Percentiles rank a stretch among this genome's conserved stretches.
Evolutionary conservation across 1,284 basidiomycete species (phyloP).

Genomic region (Microbotryum saponariae): DNA sequence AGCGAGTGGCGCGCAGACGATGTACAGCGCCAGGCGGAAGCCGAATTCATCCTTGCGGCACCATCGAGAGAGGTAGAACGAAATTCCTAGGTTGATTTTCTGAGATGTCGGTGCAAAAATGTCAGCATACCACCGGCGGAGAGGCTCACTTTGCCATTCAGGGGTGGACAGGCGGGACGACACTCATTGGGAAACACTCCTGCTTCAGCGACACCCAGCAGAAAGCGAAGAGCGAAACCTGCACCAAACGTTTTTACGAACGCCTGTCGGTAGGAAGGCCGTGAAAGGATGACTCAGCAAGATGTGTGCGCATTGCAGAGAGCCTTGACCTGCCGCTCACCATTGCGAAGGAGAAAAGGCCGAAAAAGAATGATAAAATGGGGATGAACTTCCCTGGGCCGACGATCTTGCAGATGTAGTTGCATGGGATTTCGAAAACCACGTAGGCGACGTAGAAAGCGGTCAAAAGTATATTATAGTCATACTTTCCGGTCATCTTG

Average conservation of each 20-base stretch:
- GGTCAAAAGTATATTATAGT: conserved; percentile 34
- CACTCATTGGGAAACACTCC: background rate
- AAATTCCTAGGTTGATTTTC: conserved; percentile 33
- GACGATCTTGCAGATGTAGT: conserved; percentile 50
- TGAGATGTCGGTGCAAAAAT: conserved; percentile 14
- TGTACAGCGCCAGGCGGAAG: conserved; percentile 35
- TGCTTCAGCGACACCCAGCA: conserved; percentile 38
- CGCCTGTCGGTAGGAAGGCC: background rate
- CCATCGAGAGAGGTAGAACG: conserved; percentile 39
- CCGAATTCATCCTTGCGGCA: conserved; percentile 40
- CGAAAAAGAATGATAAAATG: conserved; percentile 32
- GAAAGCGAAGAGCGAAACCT: conserved; percentile 37
- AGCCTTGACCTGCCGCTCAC: background rate
- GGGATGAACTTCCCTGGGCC: conserved; percentile 45
- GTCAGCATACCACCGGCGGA: background rate
- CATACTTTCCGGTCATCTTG: conserved; percentile 45
- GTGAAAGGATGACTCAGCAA: background rate
- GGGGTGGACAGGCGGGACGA: background rate
- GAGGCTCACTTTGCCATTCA: background rate
- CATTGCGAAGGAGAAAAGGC: conserved; percentile 29
- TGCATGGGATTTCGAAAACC: conserved; percentile 52
- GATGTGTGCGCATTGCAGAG: conserved; percentile 25
- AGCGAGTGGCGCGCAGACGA: conserved; percentile 27
- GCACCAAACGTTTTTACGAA: conserved; percentile 31
- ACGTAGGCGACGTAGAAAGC: conserved; percentile 51